Base-by-base conservation (phyloP, 805 yeast species). In the Blastobotrys terrestris region DNA sequence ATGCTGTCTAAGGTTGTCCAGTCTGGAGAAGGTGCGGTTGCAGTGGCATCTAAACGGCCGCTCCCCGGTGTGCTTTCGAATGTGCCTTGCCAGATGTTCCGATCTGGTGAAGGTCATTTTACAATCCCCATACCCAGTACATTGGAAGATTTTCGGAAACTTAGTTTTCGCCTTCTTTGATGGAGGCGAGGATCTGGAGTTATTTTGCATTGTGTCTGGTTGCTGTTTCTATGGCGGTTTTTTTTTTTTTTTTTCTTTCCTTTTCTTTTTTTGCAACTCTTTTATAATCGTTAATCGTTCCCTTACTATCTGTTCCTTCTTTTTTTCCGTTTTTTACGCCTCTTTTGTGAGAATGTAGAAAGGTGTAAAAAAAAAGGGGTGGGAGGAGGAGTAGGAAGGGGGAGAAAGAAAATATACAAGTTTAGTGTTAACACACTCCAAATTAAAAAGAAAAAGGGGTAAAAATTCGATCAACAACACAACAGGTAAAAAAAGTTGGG, bases 31-130 rank as follows among this genome's bases (percentile, higher is more conserved):
- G 64, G 81, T 78, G 63, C 90, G 82, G 35, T 82, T 74, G 66
- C 85, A 85, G 48, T 84, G 85, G 67, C 97, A 90, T 51, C 86
- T 81, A 67, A 89, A 90, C 2, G 97, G 97, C 53, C 96, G 75
- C 67, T 90, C 97, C 44, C 97, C 97, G 0, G 97, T 91, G 67
- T 90, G 97, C 62, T 90, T 91, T 54, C 97, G 73, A 51, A 91
- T 85, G 71, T 90, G 97, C 54, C 97, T 76, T 1, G 96, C 96
- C 60, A 90, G 76, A 69, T 91, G 97, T 66, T 91, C 97, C 6
- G 94, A 84, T 48, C 97, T 75, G 2, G 96, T 87, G 68, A 90
- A 90, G 4, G 91, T 78, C 96, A 91, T 90, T 53, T 73, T 74
- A 69, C 97, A 90, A 59, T 85, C 90, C 18, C 88, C 88, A 65